Base-by-base conservation (phyloP, 2,329 filamentous ascomycete species). In the Aureobasidium vineae region DNA sequence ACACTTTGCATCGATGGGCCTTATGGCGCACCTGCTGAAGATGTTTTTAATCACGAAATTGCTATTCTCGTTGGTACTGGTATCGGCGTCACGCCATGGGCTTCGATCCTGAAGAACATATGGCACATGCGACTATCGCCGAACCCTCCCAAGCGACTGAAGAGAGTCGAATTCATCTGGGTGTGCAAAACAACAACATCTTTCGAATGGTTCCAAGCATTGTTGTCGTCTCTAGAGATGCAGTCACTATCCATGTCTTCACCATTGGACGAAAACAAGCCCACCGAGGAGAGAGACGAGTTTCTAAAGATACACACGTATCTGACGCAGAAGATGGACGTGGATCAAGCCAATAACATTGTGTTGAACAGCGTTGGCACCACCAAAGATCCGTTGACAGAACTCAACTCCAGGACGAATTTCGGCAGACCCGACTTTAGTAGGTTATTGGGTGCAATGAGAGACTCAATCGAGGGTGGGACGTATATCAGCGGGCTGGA, bases 301-400 rank as follows among this genome's bases (percentile, higher is more conserved):
- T 99, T 99, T 85, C 82, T 99, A 73, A 92, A 93, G 77, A 99
- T 99, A 71, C 95, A 99, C 81, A 98, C 93, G 0, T 99, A 97
- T 75, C 89, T 99, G 43, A 99, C 95, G 0, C 93, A 98, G 79
- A 90, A 88, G 73, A 86, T 98, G 68, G 94, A 98, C 77, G 86
- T 88, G 72, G 93, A 99, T 77, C 97, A 92, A 0, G 89, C 92
- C 2, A 90, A 97, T 73, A 99, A 99, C 78, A 98, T 99, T 75
- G 92, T 97, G 57, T 86, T 99, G 70, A 98, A 99, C 81, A 93
- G 89, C 65, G 94, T 98, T 21, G 95, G 95, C 64, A 88, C 90
- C 45, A 89, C 90, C 47, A 84, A 91, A 69, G 95, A 99, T 77
- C 95, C 95, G 0, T 83, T 99, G 31, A 99, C 95, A 0, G 94